A percentile compares a stretch with the other conserved stretches of the same genome.
These are phyloP conservation scores for Aspergillus incahuasiensis DNA, from an alignment of 495 filamentous ascomycete genomes.

Conservation along the genomic window DNA sequence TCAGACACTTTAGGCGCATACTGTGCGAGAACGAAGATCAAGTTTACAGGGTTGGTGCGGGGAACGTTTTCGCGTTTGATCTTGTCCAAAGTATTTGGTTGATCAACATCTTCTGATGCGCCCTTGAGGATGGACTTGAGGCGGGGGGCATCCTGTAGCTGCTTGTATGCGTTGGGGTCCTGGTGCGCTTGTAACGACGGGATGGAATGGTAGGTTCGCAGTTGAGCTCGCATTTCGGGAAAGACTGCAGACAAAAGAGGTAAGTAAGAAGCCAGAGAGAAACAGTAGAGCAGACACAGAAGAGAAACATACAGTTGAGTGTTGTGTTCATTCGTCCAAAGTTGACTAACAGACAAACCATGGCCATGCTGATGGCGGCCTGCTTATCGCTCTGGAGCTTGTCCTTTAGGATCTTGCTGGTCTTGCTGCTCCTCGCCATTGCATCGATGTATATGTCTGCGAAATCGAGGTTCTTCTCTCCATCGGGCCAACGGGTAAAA, in stretches of 20 bases:
- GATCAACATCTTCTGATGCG: conserved; percentile 85
- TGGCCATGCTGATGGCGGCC: conserved; percentile 94
- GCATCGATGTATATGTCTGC: conserved; percentile 96
- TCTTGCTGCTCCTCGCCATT: conserved; percentile 98
- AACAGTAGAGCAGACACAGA: background rate
- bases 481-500: conserved; percentile 79
- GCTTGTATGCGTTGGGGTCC: conserved; percentile 94
- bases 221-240: conserved; percentile 97
- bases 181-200: conserved; percentile 92
- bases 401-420: conserved; percentile 95
- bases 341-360: conserved; percentile 97
- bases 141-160: conserved; percentile 92
- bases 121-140: conserved; percentile 97
- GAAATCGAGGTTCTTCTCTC: conserved; percentile 72
- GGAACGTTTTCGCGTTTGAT: conserved; percentile 64
- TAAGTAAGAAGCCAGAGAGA: conserved; percentile 10
- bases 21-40: conserved; percentile 91
- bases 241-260: conserved; percentile 65
- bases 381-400: conserved; percentile 90
- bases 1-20: conserved; percentile 90
- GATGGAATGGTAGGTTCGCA: conserved; percentile 97
- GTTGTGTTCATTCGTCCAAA: conserved; percentile 99
- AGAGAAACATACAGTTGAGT: conserved; percentile 71
- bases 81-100: conserved; percentile 81
- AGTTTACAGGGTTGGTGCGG: conserved; percentile 92